Base-by-base conservation (phyloP, 2,329 filamentous ascomycete species). In the Aspergillus novoparasiticus region DNA sequence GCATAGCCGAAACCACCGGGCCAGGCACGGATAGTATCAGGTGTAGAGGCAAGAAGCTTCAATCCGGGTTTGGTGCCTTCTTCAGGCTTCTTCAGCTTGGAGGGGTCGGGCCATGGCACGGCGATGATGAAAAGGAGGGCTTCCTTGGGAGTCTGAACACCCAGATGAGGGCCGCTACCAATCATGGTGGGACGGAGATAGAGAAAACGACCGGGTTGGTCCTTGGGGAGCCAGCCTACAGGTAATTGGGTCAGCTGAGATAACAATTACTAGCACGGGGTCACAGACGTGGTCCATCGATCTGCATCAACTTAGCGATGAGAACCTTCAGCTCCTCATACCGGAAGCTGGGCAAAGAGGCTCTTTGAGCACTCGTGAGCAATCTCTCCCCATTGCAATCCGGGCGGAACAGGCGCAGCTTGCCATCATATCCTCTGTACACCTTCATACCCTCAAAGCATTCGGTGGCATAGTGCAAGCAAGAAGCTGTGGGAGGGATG, bases 131-230 rank as follows among this genome's bases (percentile, higher is more conserved):
- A 96, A n/a, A 97, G 86, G 64, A 96, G 85, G n/a, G 93, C 94
- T 80, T 94, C 88, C 67, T 86, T 86, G 54, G 94, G 93, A 4
- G 87, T 85, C 75, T 91, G 88, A 48, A 97, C 91, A 64, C 93
- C 94, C 4, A 97, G 86, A 71, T 92, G 89, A 9, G 89, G 80
- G 69, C 92, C 91, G 11, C 90, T 94, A 59, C 90, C 93, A 73
- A 97, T 97, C 77, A 97, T 85, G 0, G 92, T 93, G 1, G 93
- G 93, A 55, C 93, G 90, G 62, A 97, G 84, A 81, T 97, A 97
- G 58, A 97, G 81, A 81, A 90, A 96, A 58, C 81, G 89, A 84
- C 41, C 86, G 82, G 66, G 86, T 83, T 71, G 69, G 16, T 71
- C 64, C 66, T 85, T 85, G 48, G 93, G 92, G 46, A 96, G 85